Conservation (phyloP, 73 alveolate genomes). For the Symbiodinium natans region DNA sequence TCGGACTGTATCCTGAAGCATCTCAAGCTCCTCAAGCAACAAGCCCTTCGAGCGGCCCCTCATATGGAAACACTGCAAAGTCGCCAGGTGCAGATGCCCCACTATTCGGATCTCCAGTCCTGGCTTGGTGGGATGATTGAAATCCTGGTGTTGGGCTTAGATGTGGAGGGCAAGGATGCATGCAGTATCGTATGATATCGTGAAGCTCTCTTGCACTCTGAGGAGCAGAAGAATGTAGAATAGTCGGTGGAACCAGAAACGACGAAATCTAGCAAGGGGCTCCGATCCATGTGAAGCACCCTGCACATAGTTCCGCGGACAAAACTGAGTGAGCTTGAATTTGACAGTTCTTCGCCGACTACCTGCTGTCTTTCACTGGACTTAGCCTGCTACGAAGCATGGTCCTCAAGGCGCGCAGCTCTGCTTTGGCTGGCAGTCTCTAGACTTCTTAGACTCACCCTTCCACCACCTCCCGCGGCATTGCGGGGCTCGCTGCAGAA, state of each 20-base stretch:
- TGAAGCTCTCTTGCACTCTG: too few relatives aligned
- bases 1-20: too few relatives aligned
- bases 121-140: constrained; percentile 89
- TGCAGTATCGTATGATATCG: too few relatives aligned
- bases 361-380: constrained; percentile 75
- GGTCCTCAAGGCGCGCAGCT: constrained; percentile 47
- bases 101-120: constrained; percentile 67
- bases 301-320: not conserved
- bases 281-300: not conserved
- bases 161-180: not conserved
- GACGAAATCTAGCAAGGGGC: too few relatives aligned
- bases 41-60: too few relatives aligned
- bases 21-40: too few relatives aligned
- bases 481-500: not conserved
- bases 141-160: constrained; percentile 37
- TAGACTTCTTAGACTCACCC: not conserved
- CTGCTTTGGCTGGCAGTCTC: not conserved
- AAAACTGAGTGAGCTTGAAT: not conserved
- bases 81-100: constrained; percentile 74
- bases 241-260: too few relatives aligned
- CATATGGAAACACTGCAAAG: too few relatives aligned
- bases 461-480: not conserved
- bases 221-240: too few relatives aligned
- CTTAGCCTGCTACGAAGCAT: constrained; percentile 77
- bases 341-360: constrained; percentile 75